phyloP scores from a whole-genome alignment of 805 yeast species.

The Teunomyces gatunensis region DNA sequence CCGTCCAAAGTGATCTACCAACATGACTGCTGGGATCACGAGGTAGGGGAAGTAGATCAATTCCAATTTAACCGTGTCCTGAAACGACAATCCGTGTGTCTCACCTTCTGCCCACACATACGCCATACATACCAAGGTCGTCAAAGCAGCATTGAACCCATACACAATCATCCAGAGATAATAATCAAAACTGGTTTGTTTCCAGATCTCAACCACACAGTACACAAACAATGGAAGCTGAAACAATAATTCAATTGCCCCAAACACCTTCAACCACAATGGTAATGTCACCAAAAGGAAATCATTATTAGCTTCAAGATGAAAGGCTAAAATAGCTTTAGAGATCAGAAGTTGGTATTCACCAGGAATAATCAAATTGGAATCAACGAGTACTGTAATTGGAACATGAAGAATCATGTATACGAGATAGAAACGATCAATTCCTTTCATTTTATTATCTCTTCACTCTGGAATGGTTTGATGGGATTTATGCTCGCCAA shows the following conservation, averaged over 20 bases:
- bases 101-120: constrained; percentile 41
- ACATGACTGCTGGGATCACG: constrained; percentile 58
- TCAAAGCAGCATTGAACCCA: constrained; percentile 79
- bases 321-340: constrained; percentile 50
- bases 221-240: constrained; percentile 75
- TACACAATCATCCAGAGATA: constrained; percentile 51
- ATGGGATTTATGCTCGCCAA: too few species aligned
- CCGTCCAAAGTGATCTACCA: constrained; percentile 39
- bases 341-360: constrained; percentile 49
- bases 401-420: constrained; percentile 69
- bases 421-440: constrained; percentile 38
- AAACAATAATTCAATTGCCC: constrained; percentile 64
- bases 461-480: too few species aligned
- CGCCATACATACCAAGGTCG: constrained; percentile 72
- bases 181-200: constrained; percentile 6
- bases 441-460: not conserved
- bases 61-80: constrained; percentile 43
- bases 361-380: constrained; percentile 64
- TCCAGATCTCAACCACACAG: constrained; percentile 21
- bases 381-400: constrained; percentile 72
- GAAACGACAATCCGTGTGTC: constrained; percentile 31
- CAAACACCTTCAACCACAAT: constrained; percentile 71
- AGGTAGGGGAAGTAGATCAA: constrained; percentile 70
- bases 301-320: constrained; percentile 66
- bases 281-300: constrained; percentile 60